Base-by-base conservation (phyloP, 768 basidiomycete species). In the Postia placenta region DNA sequence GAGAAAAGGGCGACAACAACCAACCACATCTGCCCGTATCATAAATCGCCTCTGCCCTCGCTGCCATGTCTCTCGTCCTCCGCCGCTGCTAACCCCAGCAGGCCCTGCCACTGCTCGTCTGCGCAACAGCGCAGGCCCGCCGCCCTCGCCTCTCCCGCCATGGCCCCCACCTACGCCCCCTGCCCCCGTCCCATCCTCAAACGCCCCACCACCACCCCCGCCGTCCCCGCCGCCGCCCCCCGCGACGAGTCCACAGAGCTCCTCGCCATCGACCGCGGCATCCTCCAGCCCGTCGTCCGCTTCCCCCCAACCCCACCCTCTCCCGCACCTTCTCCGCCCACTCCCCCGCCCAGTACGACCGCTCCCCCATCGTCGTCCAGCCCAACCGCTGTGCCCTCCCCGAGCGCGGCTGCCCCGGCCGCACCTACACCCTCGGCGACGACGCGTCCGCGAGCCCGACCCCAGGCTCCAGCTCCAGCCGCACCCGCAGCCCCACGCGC, bases 311-410 rank as follows among this genome's bases (percentile, higher is more conserved):
- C 25, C 59, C 66, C 14, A 47, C 58, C 24, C 62, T 73, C 53
- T 60, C 68, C 26, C 64, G 66, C 47, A 69, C 67, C 48, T 70
- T 72, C 60, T 58, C 61, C 25, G 74, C 75, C 14, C 64, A 75
- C 61, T 71, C 71, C 3, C 53, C 73, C 27, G 59, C 69, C 28
- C 61, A 69, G 6, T 92, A 92, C 68, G 88, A 92, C 71, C 84
- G 89, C 50, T 79, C 85, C 3, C 87, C 88, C 51, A 86, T 92
- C 61, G 70, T 80, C 60, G 84, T 88, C 55, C 60, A 76, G 20
- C 83, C 83, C 26, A 87, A 90, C 60, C 64, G 73, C 28, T 90
- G 87, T 60, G 80, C 82, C 9, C 74, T 92, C 20, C 89, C 90
- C 28, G 87, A 79, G 57, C 81, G 89, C 51, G 86, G 86, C 25